Evolutionary conservation across 495 filamentous ascomycete genomes (phyloP).

Genomic region (Penicillium ucsense): DNA sequence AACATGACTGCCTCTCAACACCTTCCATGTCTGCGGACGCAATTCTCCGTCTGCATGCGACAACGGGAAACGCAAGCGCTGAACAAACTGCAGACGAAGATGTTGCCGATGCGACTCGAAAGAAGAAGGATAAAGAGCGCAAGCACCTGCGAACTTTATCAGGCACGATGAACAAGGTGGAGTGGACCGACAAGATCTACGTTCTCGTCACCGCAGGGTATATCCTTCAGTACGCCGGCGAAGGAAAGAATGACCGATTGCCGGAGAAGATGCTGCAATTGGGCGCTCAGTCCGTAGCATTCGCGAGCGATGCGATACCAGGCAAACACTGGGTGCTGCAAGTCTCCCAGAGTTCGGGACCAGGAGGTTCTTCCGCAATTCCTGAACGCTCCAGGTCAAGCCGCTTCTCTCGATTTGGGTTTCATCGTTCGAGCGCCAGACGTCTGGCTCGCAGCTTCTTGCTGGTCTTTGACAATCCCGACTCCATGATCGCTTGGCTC

Average conservation of each 20-base stretch:
- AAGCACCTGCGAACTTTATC: conserved; percentile 44
- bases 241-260: conserved; percentile 67
- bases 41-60: conserved; percentile 48
- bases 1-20: conserved; percentile 41
- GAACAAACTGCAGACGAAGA: conserved; percentile 8
- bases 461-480: conserved; percentile 69
- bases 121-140: conserved; percentile 35
- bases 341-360: conserved; percentile 62
- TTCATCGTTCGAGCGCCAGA: conserved; percentile 50
- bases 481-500: conserved; percentile 79
- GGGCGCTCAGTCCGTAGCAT: conserved; percentile 79
- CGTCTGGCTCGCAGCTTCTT: conserved; percentile 59
- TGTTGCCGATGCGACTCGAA: conserved; percentile 11
- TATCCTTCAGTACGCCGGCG: conserved; percentile 77
- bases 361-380: conserved; percentile 43
- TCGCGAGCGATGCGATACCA: conserved; percentile 86
- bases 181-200: conserved; percentile 79
- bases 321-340: conserved; percentile 91
- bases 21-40: conserved; percentile 44
- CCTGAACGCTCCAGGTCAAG: conserved; percentile 43
- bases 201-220: conserved; percentile 74
- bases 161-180: conserved; percentile 50
- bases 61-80: conserved; percentile 26
- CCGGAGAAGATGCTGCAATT: conserved; percentile 84
- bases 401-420: conserved; percentile 62